These are phyloP conservation scores for Gossypium australe DNA, from an alignment of 345 rosid species.

Conservation along the genomic window DNA sequence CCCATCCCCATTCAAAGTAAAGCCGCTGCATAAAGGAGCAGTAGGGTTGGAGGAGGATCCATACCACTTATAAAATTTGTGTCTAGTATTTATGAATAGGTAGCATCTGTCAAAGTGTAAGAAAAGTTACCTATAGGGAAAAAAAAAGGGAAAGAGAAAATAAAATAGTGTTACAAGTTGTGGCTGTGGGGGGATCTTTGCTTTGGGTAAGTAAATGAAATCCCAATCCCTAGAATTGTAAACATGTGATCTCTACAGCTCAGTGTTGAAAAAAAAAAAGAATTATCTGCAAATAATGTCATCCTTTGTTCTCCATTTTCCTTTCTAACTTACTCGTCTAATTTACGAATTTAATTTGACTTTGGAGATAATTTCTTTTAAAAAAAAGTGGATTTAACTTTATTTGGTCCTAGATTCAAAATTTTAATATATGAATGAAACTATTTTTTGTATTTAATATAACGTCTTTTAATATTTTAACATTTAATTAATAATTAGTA, in stretches of 20 bases:
- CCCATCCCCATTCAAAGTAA: constrained; percentile 10
- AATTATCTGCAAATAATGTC: neutral
- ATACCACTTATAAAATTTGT: constrained; percentile 20
- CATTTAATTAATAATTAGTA: too few relatives aligned
- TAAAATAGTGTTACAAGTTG: neutral
- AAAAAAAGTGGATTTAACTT: too few relatives aligned
- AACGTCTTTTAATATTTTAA: too few relatives aligned
- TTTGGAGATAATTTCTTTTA: too few relatives aligned
- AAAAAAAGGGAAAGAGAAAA: neutral
- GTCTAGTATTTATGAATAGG: constrained; percentile 24
- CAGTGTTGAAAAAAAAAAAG: constrained; percentile 16
- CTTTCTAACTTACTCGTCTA: neutral
- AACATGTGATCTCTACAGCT: constrained; percentile 33
- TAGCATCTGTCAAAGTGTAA: constrained; percentile 19
- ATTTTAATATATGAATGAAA: too few relatives aligned
- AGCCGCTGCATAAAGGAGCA: constrained; percentile 44
- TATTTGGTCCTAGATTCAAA: too few relatives aligned
- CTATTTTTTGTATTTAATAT: too few relatives aligned
- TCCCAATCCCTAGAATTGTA: constrained; percentile 42
- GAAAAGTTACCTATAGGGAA: constrained; percentile 15
- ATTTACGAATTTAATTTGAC: too few relatives aligned
- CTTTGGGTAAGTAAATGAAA: constrained; percentile 20
- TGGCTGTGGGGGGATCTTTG: constrained; percentile 35
- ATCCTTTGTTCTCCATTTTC: neutral
- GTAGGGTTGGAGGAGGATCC: constrained; percentile 24